Base-by-base conservation (phyloP, 1,139 yeast genomes). In the Saccharomyces hybrid region DNA sequence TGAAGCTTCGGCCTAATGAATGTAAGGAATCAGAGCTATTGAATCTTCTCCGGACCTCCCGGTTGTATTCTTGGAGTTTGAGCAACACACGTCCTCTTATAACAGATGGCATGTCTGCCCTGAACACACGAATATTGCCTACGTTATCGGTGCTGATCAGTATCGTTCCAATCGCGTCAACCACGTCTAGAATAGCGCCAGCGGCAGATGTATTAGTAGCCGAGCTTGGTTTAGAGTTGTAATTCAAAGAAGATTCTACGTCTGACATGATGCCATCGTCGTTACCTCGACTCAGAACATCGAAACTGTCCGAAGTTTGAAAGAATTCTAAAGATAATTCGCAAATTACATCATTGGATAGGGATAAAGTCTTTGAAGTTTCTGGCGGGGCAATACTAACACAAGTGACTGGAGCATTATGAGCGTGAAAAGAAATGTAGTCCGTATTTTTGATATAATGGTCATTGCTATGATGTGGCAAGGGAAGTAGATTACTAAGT, bases 381-480 rank as follows among this genome's bases (percentile, higher is more conserved):
- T 75, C 74, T 14, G 79, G 73, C 0, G 97, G 97, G 0, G 96
- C 97, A 72, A 89, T 82, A 0, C 82, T 64, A 0, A 96, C 95
- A 25, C 81, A 83, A 50, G 93, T 89, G 27, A 89, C 88, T 48
- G 81, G 78, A 0, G 85, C 75, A 62, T 81, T 82, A 70, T 87
- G 90, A 0, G 95, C 89, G 70, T 86, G 95, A 67, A 89, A 87
- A 4, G 87, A 78, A 3, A 86, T 77, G 66, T 82, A 82, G 57
- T 81, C 68, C 20, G 58, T 61, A 54, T 73, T 66, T 44, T 69
- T 70, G 26, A 64, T 53, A 2, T 52, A 48, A 48, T 65, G 64
- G 26, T 68, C 52, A 47, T 64, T 63, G 14, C 67, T 13, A 48
- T 54, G 48, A 38, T 50, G 31, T 57, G 5, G 74, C 23, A 51